phyloP scores from a whole-genome alignment of 1,284 basidiomycete species.

The Moesziomyces sp. region DNA sequence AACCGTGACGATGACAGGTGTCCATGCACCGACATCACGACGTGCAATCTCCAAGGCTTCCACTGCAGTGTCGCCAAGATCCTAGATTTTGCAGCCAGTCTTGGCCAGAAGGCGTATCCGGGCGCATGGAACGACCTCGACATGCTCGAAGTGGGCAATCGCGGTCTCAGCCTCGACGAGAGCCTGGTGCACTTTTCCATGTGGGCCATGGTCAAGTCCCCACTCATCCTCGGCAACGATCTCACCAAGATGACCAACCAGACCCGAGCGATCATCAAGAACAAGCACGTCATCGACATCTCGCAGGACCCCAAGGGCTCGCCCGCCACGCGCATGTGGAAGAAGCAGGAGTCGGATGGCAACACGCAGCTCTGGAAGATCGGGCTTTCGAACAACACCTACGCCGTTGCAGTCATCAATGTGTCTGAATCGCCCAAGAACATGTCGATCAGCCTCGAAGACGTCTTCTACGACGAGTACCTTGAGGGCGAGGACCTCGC shows the following conservation, averaged over 20 bases:
- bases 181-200: conserved; percentile 59
- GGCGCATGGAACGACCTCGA: conserved; percentile 65
- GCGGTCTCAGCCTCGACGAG: conserved; percentile 44
- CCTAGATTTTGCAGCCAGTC: conserved; percentile 16
- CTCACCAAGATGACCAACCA: conserved; percentile 49
- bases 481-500: conserved; percentile 18
- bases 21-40: conserved; percentile 28
- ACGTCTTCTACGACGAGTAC: conserved; percentile 38
- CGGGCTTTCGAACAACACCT: conserved; percentile 36
- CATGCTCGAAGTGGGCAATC: conserved; percentile 52
- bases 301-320: conserved; percentile 54
- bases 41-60: conserved; percentile 27
- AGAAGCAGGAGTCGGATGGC: conserved; percentile 21
- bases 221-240: conserved; percentile 66
- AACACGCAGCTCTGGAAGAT: conserved; percentile 46
- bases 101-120: conserved; percentile 52
- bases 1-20: conserved; percentile 30
- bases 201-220: conserved; percentile 64
- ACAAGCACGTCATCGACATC: conserved; percentile 60
- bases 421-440: conserved; percentile 35
- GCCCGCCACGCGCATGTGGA: conserved; percentile 49
- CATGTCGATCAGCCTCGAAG: conserved; percentile 16
- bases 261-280: conserved; percentile 53
- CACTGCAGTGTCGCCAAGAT: conserved; percentile 34
- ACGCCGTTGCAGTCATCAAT: conserved; percentile 43